phyloP scores from a whole-genome alignment of 208 protist genomes.

The Sergeia podlipaevii region DNA sequence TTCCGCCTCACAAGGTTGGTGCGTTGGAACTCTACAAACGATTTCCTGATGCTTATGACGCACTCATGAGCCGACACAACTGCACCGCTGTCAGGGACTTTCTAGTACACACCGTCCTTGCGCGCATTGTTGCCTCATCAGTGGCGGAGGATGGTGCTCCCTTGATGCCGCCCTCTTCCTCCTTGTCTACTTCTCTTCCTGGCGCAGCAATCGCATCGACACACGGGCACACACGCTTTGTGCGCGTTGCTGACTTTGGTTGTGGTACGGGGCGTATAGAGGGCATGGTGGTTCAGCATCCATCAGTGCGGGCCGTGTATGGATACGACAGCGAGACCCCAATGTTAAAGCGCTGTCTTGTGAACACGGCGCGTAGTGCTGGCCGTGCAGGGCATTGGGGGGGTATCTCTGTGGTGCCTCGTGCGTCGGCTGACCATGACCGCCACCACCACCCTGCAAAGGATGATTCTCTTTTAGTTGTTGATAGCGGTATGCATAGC shows the following conservation, averaged over 20 bases:
- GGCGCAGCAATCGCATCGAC: background rate
- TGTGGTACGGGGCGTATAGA: conserved; percentile 80
- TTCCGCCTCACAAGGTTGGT: conserved; percentile 76
- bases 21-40: conserved; percentile 79
- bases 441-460: too few species aligned
- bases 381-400: conserved; percentile 9
- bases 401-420: too few species aligned
- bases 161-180: background rate
- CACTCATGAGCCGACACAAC: conserved; percentile 72
- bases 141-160: conserved; percentile 1
- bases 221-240: conserved; percentile 4
- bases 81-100: conserved; percentile 37
- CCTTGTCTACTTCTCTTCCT: background rate
- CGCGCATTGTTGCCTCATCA: conserved; percentile 15
- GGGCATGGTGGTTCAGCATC: conserved; percentile 43
- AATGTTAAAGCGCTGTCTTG: conserved; percentile 65
- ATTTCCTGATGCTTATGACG: conserved; percentile 72
- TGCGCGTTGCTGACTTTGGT: conserved; percentile 70
- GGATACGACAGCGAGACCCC: conserved; percentile 66
- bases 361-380: conserved; percentile 36
- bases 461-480: too few species aligned
- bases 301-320: conserved; percentile 45
- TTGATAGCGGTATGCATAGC: too few species aligned
- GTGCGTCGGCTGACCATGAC: too few species aligned
- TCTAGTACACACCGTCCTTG: conserved; percentile 44